Evolutionary conservation across 805 yeast species (phyloP).

Genomic region (Ogataea angusta): DNA sequence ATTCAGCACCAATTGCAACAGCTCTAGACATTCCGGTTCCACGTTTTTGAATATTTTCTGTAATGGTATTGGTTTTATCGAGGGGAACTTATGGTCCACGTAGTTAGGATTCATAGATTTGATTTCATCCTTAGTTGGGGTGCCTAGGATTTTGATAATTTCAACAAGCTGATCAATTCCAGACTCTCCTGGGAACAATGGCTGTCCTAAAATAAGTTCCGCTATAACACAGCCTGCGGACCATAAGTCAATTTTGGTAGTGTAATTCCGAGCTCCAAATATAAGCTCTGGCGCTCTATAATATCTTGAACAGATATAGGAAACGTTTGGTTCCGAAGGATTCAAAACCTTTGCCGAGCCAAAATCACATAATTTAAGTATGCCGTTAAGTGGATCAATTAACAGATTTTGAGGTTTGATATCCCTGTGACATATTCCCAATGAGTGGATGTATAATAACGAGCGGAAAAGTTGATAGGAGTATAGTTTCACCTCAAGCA

Average conservation of each 20-base stretch:
- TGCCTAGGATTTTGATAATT: conserved; percentile 91
- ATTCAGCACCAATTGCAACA: conserved; percentile 55
- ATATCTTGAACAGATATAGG: conserved; percentile 94
- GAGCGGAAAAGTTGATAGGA: conserved; percentile 77
- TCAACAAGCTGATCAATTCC: conserved; percentile 98
- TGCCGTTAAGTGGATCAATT: conserved; percentile 81
- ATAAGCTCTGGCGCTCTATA: conserved; percentile 97
- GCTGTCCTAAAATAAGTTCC: conserved; percentile 91
- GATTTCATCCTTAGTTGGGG: conserved; percentile 91
- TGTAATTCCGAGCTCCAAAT: conserved; percentile 94
- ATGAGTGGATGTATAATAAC: conserved; percentile 70
- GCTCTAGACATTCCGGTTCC: conserved; percentile 50
- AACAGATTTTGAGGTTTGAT: conserved; percentile 87
- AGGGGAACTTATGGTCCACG: conserved; percentile 95
- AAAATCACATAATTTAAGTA: conserved; percentile 90
- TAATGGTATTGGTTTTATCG: conserved; percentile 73
- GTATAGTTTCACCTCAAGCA: conserved; percentile 81
- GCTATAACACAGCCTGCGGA: conserved; percentile 98
- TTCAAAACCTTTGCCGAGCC: conserved; percentile 91
- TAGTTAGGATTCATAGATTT: conserved; percentile 94
- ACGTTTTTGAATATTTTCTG: conserved; percentile 60
- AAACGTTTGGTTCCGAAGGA: conserved; percentile 90
- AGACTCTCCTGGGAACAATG: conserved; percentile 95
- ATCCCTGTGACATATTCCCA: conserved; percentile 86
- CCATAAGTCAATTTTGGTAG: conserved; percentile 97